Percentiles rank a stretch among this genome's conserved stretches.
phyloP scores from a whole-genome alignment of 495 filamentous ascomycete genomes.

The Xylaria longipes region DNA sequence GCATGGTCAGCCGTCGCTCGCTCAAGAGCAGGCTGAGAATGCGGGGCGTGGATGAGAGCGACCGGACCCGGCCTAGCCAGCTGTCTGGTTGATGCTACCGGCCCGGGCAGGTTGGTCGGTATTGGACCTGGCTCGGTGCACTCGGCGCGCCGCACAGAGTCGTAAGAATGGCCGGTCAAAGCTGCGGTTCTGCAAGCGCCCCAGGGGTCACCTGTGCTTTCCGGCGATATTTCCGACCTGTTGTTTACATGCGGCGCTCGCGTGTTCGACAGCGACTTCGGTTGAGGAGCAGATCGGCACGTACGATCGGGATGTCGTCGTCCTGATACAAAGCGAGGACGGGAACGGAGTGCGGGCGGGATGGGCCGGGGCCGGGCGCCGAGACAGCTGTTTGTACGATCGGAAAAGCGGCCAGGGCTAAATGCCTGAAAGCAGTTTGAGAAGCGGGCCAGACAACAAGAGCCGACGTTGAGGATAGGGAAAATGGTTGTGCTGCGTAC shows the following conservation, averaged over 20 bases:
- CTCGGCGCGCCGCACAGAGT: conserved; percentile 12
- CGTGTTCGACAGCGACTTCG: neutral
- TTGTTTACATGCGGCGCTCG: neutral
- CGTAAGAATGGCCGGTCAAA: conserved; percentile 2
- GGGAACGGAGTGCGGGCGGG: neutral
- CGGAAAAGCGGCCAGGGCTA: neutral
- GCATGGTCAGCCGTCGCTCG: conserved; percentile 4
- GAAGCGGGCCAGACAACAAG: conserved; percentile 5
- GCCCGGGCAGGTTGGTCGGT: neutral
- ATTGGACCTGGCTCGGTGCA: neutral
- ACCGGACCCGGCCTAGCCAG: conserved; percentile 6
- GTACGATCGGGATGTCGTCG: neutral
- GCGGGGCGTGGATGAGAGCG: neutral
- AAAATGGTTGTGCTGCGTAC: neutral
- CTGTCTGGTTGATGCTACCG: neutral
- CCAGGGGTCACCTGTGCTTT: neutral
- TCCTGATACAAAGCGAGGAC: neutral
- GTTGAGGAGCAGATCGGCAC: neutral
- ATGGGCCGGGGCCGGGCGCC: neutral
- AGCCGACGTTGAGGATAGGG: conserved; percentile 10
- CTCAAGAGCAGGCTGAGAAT: neutral
- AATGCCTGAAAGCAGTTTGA: neutral
- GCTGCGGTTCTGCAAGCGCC: neutral
- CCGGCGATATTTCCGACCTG: neutral
- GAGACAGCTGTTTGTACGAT: neutral